Percentiles rank a stretch among this genome's conserved stretches.
Conservation (phyloP, 177 flowering plant genomes). For the Tripterygium wilfordii region DNA sequence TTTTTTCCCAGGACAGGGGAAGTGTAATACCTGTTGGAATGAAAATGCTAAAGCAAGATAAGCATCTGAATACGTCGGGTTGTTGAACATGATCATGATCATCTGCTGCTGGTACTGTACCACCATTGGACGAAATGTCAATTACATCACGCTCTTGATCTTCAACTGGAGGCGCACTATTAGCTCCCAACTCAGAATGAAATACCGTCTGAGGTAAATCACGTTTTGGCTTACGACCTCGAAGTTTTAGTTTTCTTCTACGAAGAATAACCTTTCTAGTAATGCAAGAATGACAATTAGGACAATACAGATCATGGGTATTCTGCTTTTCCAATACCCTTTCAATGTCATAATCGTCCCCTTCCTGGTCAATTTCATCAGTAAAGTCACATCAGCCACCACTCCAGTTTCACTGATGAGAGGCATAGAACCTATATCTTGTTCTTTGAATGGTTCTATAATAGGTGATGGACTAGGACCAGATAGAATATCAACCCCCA, state of each 20-base stretch:
- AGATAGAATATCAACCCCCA: slow-evolving; percentile 10
- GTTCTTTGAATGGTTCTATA: slow-evolving; percentile 9
- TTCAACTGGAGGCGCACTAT: neutral
- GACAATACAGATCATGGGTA: slow-evolving; percentile 75
- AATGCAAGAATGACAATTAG: slow-evolving; percentile 73
- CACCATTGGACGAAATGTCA: slow-evolving; percentile 5
- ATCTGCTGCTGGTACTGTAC: slow-evolving; percentile 8
- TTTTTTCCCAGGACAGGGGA: neutral
- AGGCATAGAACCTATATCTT: neutral
- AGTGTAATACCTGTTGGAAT: slow-evolving; percentile 60
- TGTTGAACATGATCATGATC: slow-evolving; percentile 20
- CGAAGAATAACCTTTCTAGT: slow-evolving; percentile 62
- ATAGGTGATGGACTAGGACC: slow-evolving; percentile 5
- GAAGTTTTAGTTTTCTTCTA: slow-evolving; percentile 41
- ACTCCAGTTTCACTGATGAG: slow-evolving; percentile 2
- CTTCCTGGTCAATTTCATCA: slow-evolving; percentile 25
- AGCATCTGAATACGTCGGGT: slow-evolving; percentile 57
- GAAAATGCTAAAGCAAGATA: slow-evolving; percentile 72
- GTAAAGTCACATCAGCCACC: slow-evolving; percentile 12
- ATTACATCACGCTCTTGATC: slow-evolving; percentile 7
- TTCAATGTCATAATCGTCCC: slow-evolving; percentile 49
- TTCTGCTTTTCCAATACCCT: slow-evolving; percentile 57
- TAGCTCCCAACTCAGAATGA: slow-evolving; percentile 6
- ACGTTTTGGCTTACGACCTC: slow-evolving; percentile 20
- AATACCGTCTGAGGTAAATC: slow-evolving; percentile 18